Conservation (phyloP, 176 grass and related monocot genomes). For the Poa pratensis region DNA sequence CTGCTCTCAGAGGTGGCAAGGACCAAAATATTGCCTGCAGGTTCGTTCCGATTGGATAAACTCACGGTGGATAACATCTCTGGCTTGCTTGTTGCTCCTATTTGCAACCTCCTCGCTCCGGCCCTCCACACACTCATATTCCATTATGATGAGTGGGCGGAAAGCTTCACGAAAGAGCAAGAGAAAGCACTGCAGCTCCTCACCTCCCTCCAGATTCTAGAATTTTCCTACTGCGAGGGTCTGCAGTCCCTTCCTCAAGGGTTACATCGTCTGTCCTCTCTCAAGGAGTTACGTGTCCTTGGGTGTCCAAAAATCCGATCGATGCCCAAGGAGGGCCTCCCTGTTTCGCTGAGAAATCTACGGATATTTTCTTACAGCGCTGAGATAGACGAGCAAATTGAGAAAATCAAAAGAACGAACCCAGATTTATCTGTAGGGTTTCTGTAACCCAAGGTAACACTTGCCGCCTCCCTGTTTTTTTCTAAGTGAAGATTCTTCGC, state of each 20-base stretch:
- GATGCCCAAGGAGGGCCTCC: neutral
- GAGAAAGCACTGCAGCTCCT: neutral
- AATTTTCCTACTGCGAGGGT: accelerated
- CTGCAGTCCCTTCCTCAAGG: neutral
- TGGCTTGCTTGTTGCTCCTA: neutral
- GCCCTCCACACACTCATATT: neutral
- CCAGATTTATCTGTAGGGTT: neutral
- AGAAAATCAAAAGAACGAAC: neutral
- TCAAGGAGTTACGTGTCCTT: accelerated
- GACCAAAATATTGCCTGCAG: neutral
- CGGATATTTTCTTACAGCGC: accelerated
- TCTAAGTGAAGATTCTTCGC: no score
- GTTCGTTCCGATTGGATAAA: neutral
- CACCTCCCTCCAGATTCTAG: neutral
- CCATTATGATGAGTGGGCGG: no score
- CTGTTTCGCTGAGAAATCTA: neutral
- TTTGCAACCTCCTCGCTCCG: neutral
- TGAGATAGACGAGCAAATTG: neutral
- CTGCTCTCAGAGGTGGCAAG: neutral
- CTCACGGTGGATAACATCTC: neutral
- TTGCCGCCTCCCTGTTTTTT: no score
- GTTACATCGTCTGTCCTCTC: neutral
- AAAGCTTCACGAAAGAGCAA: neutral
- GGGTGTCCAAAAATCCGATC: neutral
- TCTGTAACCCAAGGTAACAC: no score